Conservation (phyloP, 768 basidiomycete genomes). For the Cyathus striatus region DNA sequence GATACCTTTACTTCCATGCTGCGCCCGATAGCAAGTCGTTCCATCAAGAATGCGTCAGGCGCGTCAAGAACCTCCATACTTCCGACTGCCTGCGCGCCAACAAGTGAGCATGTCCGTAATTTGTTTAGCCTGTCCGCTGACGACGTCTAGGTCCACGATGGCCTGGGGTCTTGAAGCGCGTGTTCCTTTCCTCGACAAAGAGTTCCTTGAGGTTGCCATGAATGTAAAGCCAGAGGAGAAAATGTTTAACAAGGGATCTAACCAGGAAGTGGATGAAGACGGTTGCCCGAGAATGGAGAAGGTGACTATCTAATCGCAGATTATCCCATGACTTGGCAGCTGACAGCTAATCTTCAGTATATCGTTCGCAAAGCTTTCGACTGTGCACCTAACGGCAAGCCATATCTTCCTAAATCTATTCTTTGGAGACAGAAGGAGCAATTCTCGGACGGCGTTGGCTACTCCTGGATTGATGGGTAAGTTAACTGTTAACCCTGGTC, state of each 20-base stretch:
- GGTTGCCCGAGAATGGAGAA: slow-evolving; percentile 95
- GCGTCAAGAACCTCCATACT: slow-evolving; percentile 97
- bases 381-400: slow-evolving; percentile 76
- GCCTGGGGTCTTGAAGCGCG: slow-evolving; percentile 99
- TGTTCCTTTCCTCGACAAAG: slow-evolving; percentile 97
- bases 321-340: background rate
- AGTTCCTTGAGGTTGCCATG: slow-evolving; percentile 93
- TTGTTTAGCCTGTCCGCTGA: background rate
- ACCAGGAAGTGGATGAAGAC: slow-evolving; percentile 74
- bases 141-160: slow-evolving; percentile 79
- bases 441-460: slow-evolving; percentile 98
- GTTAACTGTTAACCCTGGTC: slow-evolving; percentile 10
- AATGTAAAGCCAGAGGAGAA: slow-evolving; percentile 84
- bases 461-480: slow-evolving; percentile 97
- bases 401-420: slow-evolving; percentile 91
- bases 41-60: slow-evolving; percentile 91
- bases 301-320: slow-evolving; percentile 32
- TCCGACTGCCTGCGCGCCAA: slow-evolving; percentile 97
- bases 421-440: slow-evolving; percentile 99
- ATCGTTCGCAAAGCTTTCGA: slow-evolving; percentile 96
- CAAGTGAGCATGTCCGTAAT: slow-evolving; percentile 54
- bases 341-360: slow-evolving; percentile 49
- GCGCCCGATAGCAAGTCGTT: slow-evolving; percentile 86
- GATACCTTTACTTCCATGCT: slow-evolving; percentile 99
- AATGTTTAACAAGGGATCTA: slow-evolving; percentile 78